These are phyloP conservation scores for Beauveria rudraprayagi DNA, from an alignment of 2,329 filamentous ascomycete genomes.

Conservation along the genomic window DNA sequence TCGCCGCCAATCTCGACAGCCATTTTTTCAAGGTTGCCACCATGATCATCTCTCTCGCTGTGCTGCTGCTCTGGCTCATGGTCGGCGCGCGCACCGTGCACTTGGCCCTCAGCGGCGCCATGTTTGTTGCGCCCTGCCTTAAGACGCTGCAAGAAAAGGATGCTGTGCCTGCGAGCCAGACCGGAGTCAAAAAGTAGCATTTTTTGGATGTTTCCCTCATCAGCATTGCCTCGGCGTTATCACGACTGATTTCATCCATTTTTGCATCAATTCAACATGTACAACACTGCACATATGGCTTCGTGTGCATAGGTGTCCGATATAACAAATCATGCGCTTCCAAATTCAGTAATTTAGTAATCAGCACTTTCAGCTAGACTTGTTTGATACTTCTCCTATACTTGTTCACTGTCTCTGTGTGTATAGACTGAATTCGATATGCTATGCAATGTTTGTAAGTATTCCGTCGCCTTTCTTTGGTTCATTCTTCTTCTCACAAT, in stretches of 20 bases:
- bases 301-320: not conserved
- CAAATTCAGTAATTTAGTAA: no score
- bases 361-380: no score
- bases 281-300: not conserved
- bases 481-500: not conserved
- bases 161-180: constrained; percentile 18
- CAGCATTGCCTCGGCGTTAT: constrained; percentile 3
- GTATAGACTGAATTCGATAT: not conserved
- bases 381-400: not conserved
- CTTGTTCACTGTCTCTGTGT: not conserved
- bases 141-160: constrained; percentile 29
- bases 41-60: constrained; percentile 32
- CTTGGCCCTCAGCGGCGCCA: constrained; percentile 31
- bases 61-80: constrained; percentile 34
- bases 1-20: constrained; percentile 35
- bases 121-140: constrained; percentile 38
- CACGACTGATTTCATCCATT: not conserved
- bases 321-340: not conserved
- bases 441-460: not conserved
- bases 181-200: constrained; percentile 19
- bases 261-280: not conserved
- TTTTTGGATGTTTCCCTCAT: not conserved
- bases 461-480: not conserved
- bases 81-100: constrained; percentile 31
- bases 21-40: constrained; percentile 34